These are phyloP conservation scores for Paecilomyces sp. DNA, from an alignment of 2,329 filamentous ascomycete genomes.

Conservation along the genomic window DNA sequence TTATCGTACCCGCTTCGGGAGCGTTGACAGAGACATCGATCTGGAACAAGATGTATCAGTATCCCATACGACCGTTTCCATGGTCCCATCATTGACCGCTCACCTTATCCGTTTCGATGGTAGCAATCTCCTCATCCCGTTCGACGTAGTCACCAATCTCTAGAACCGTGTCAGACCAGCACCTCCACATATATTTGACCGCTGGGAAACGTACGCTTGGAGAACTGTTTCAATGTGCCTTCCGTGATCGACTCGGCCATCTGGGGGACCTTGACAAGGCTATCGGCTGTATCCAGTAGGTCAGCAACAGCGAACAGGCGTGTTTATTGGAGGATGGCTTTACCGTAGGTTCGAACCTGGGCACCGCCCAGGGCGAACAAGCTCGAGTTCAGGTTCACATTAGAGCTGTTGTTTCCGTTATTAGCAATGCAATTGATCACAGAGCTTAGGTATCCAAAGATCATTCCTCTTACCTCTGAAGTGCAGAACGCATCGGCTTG, in stretches of 20 bases:
- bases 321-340: neutral
- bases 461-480: constrained; percentile 16
- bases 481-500: constrained; percentile 15
- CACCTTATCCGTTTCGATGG: constrained; percentile 98
- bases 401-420: neutral
- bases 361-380: constrained; percentile 18
- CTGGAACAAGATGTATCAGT: constrained; percentile 36
- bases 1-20: constrained; percentile 81
- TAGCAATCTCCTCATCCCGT: constrained; percentile 94
- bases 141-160: constrained; percentile 89
- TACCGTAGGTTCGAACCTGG: constrained; percentile 33
- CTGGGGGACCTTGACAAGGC: constrained; percentile 83
- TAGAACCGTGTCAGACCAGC: constrained; percentile 22
- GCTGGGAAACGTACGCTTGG: constrained; percentile 53
- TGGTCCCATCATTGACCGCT: constrained; percentile 7
- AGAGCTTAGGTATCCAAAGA: neutral
- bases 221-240: constrained; percentile 92
- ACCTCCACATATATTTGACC: neutral
- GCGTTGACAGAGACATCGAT: constrained; percentile 97
- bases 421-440: constrained; percentile 3
- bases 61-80: constrained; percentile 4
- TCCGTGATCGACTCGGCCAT: constrained; percentile 99
- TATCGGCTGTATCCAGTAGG: constrained; percentile 53
- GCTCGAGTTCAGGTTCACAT: constrained; percentile 7
- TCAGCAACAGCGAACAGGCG: constrained; percentile 5